Evolutionary conservation across 2,329 filamentous ascomycete genomes (phyloP).

Genomic region (Rutstroemia sydowiana): DNA sequence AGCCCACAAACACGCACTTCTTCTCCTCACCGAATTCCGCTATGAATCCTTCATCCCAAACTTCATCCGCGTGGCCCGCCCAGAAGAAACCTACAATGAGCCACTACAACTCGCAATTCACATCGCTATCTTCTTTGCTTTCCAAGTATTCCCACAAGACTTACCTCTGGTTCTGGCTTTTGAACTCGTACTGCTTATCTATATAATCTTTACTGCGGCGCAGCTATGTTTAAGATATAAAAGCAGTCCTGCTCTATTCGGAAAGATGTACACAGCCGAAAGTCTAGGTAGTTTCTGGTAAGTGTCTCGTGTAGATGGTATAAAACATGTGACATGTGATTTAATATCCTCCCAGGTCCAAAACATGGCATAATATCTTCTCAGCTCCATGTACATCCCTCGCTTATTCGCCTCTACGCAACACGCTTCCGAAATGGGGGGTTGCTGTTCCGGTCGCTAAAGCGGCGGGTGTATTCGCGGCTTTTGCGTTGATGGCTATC

Average conservation of each 20-base stretch:
- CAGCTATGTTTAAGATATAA: conserved; percentile 33
- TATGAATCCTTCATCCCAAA: conserved; percentile 38
- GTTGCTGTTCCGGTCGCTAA: conserved; percentile 30
- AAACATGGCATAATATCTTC: conserved; percentile 38
- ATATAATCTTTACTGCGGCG: conserved; percentile 35
- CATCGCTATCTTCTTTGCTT: conserved; percentile 26
- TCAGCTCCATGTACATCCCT: conserved; percentile 34
- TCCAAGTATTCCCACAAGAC: conserved; percentile 33
- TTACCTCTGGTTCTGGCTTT: conserved; percentile 31
- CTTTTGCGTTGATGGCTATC: conserved; percentile 34
- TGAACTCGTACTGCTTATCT: conserved; percentile 34
- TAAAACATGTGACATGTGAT: neutral
- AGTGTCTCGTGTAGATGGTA: neutral
- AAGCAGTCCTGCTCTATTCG: conserved; percentile 33
- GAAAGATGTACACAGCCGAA: conserved; percentile 33
- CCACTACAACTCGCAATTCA: conserved; percentile 32
- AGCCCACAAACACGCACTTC: conserved; percentile 27
- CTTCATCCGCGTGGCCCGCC: conserved; percentile 28
- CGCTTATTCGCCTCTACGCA: conserved; percentile 33
- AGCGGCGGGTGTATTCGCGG: conserved; percentile 31
- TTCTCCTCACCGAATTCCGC: conserved; percentile 34
- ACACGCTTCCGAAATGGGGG: conserved; percentile 27
- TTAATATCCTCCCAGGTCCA: conserved; percentile 22
- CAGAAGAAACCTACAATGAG: conserved; percentile 32
- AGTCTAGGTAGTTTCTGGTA: conserved; percentile 35